Base-by-base conservation (phyloP, 352 stramenopile genomes). In the Ochromonadaceae sp. region DNA sequence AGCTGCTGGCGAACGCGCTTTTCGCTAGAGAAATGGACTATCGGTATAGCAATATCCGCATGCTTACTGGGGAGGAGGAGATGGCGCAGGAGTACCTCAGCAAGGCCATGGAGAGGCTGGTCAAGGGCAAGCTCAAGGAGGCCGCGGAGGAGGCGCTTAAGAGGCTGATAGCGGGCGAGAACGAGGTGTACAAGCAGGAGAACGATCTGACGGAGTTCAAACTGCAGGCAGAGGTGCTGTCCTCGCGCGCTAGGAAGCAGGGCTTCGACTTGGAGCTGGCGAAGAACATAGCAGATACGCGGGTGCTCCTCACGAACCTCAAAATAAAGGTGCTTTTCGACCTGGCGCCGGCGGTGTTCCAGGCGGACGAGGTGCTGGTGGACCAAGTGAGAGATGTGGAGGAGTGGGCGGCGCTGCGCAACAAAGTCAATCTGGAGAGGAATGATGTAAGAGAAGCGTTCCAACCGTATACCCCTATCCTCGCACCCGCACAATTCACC, bases 201-300 rank as follows among this genome's bases (percentile, higher is more conserved):
- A 63, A 63, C 41, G 38, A 52, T 34, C 38, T 50, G 2, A 38
- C 41, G 36, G 55, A 63, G 41, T 22, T 52, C 22, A 63, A 36
- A 17, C 9, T 31, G n/a, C 55, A 63, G 17, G 2, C 2, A 20
- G 38, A 63, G 25, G 40, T 20, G 26, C 55, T 63, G 28, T 38
- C 38, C 17, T 28, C 55, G 9, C 32, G 55, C 20, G 32, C 35
- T n/a, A 36, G 36, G 9, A 28, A 63, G 41, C 32, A 53, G 41
- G 55, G 55, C 10, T 63, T 9, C 2, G 2, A 35, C 20, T 25
- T 52, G 22, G 55, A 63, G 17, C 41, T 63, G 15, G 26, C 17
- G 3, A 63, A 47, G 36, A 26, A 52, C 20, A 30, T 50, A 22
- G 25, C 30, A 12, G 22, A 2, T 20, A 26, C 17, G 38, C 7